Percentiles rank a stretch among this genome's conserved stretches.
phyloP scores from a whole-genome alignment of 2,329 filamentous ascomycete species.

The Arthrocladium fulminans region DNA sequence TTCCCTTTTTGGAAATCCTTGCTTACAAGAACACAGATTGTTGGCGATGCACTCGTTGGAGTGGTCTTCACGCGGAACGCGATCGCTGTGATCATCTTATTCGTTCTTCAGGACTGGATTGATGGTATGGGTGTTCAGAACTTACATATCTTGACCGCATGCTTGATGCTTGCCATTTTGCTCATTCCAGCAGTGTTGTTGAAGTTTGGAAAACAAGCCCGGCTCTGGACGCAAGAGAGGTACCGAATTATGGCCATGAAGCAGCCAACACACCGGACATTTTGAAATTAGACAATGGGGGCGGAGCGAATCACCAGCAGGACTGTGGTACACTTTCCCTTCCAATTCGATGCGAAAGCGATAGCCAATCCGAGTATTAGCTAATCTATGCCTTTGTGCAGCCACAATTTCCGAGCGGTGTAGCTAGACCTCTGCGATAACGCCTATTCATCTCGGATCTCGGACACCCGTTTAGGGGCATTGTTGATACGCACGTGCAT shows the following conservation, averaged over 20 bases:
- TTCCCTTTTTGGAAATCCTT: not conserved
- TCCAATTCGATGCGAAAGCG: too few relatives aligned
- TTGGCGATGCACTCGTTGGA: constrained; percentile 39
- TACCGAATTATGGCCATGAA: constrained; percentile 24
- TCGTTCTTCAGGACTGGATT: constrained; percentile 38
- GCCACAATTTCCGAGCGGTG: too few relatives aligned
- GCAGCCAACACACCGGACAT: constrained; percentile 25
- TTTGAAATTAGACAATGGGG: too few relatives aligned
- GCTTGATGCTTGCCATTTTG: constrained; percentile 28
- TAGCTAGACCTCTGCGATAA: too few relatives aligned
- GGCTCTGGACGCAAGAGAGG: constrained; percentile 25
- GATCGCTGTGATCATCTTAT: constrained; percentile 38
- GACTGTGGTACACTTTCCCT: too few relatives aligned
- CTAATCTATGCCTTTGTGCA: too few relatives aligned
- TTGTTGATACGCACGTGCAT: too few relatives aligned
- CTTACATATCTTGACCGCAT: constrained; percentile 33
- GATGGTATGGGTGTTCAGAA: constrained; percentile 31
- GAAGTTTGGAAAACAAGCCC: constrained; percentile 29
- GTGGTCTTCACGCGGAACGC: constrained; percentile 39
- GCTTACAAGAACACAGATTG: constrained; percentile 28
- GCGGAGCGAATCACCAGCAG: too few relatives aligned
- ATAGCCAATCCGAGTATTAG: too few relatives aligned
- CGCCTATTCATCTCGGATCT: too few relatives aligned
- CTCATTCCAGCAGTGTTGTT: constrained; percentile 23
- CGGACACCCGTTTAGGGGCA: too few relatives aligned